These are phyloP conservation scores for Trypanosoma melophagium DNA, from an alignment of 208 protist species.

Conservation along the genomic window DNA sequence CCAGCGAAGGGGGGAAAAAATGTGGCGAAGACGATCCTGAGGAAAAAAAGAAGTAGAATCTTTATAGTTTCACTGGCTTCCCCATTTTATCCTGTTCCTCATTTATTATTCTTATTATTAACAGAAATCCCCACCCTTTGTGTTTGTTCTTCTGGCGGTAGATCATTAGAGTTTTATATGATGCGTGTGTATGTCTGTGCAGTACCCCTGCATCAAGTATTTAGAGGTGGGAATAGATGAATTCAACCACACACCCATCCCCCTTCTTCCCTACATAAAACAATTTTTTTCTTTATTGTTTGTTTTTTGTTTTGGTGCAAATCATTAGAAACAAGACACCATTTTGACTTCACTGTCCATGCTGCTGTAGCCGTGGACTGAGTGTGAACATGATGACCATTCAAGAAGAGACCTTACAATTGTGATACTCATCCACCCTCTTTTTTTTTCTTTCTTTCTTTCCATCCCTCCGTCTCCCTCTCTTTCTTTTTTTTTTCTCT, in stretches of 20 bases:
- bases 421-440: neutral
- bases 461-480: slow-evolving; percentile 6
- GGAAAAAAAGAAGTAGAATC: neutral
- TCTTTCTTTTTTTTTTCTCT: no score
- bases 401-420: no score
- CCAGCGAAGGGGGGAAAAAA: slow-evolving; percentile 1
- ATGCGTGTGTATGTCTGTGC: neutral
- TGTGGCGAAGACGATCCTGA: neutral
- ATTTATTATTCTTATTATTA: no score
- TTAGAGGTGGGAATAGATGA: neutral
- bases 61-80: neutral
- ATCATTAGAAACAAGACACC: no score
- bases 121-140: neutral
- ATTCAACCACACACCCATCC: no score
- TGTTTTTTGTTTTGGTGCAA: slow-evolving; percentile 4
- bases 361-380: no score
- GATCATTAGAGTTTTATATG: neutral
- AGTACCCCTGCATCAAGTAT: neutral
- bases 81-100: neutral
- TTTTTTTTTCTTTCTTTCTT: slow-evolving; percentile 19
- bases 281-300: slow-evolving; percentile 23
- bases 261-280: neutral
- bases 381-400: no score
- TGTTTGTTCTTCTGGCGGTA: neutral
- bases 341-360: no score